Base-by-base conservation (phyloP, 352 stramenopile genomes). In the Phytophthora sansomeana region DNA sequence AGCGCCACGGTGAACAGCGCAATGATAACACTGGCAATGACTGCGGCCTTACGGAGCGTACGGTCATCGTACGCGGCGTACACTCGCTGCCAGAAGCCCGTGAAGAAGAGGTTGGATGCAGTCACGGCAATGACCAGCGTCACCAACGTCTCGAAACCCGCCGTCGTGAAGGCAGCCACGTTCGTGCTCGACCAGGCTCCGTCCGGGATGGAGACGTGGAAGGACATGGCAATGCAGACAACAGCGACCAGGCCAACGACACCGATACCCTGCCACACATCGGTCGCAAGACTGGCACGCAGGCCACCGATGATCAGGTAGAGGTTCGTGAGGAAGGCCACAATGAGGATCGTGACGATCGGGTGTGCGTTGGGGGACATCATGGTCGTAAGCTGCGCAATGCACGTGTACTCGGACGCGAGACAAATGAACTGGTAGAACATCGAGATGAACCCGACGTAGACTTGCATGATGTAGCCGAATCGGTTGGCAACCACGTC, bases 381-480 rank as follows among this genome's bases (percentile, higher is more conserved):
- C 41, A 83, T 77, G 11, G 36, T 38, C 29, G 74, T 76, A 41
- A 91, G 62, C 21, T 65, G 16, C 8, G 78, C 83, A 9, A 89
- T 81, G 26, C 67, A 73, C 52, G 83, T 90, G 59, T 87, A 63
- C 65, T 91, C 82, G n/a, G 80, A 87, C 35, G 77, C 78, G 26
- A 91, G 63, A 35, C 80, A 91, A 69, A 91, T 87, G 65, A 91
- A 88, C 72, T 91, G 83, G 75, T 89, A 90, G 57, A 89, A 88
- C 26, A 89, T 54, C 10, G 83, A 72, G 42, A 89, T 78, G 58
- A 85, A 61, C 11, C 67, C 69, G 32, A 87, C 67, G 69, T 89
- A 89, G 21, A 78, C 61, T 52, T 89, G 78, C 79, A 87, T 88
- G 32, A 71, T 56, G 44, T 77, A 72, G 43, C 80, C 80, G 49